Evolutionary conservation across 208 protist genomes (phyloP).

Genomic region (Trypanosoma theileri): DNA sequence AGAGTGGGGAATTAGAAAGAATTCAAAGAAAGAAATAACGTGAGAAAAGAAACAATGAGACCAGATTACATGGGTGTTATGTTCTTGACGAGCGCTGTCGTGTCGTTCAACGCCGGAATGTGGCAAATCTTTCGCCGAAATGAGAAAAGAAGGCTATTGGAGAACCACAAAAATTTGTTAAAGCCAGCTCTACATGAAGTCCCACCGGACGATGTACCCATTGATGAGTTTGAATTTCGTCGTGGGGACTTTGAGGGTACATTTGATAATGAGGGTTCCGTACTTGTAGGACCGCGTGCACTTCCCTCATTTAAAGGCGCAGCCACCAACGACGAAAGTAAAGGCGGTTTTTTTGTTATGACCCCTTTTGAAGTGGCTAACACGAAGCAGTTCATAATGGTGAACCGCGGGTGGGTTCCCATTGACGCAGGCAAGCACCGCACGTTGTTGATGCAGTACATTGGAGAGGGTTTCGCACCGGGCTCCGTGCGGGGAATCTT

Average conservation of each 20-base stretch:
- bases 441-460: constrained; percentile 81
- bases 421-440: constrained; percentile 86
- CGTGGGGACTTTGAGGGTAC: constrained; percentile 60
- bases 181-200: constrained; percentile 54
- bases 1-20: neutral
- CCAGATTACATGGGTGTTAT: constrained; percentile 85
- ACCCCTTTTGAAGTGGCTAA: constrained; percentile 83
- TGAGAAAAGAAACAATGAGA: constrained; percentile 45
- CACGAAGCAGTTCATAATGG: constrained; percentile 71
- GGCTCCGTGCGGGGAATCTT: constrained; percentile 60
- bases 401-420: constrained; percentile 88
- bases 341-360: constrained; percentile 84
- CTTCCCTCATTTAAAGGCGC: constrained; percentile 83
- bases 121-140: constrained; percentile 82
- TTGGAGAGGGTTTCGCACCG: constrained; percentile 71
- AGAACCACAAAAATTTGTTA: constrained; percentile 78
- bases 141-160: constrained; percentile 76
- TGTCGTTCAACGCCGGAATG: constrained; percentile 88
- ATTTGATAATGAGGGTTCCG: constrained; percentile 86
- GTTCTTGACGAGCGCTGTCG: constrained; percentile 74
- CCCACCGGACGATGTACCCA: constrained; percentile 35
- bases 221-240: constrained; percentile 72
- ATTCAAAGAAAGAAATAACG: neutral
- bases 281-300: constrained; percentile 80
- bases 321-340: constrained; percentile 67